phyloP scores from a whole-genome alignment of 2,329 filamentous ascomycete genomes.

The Laburnicola sp. region DNA sequence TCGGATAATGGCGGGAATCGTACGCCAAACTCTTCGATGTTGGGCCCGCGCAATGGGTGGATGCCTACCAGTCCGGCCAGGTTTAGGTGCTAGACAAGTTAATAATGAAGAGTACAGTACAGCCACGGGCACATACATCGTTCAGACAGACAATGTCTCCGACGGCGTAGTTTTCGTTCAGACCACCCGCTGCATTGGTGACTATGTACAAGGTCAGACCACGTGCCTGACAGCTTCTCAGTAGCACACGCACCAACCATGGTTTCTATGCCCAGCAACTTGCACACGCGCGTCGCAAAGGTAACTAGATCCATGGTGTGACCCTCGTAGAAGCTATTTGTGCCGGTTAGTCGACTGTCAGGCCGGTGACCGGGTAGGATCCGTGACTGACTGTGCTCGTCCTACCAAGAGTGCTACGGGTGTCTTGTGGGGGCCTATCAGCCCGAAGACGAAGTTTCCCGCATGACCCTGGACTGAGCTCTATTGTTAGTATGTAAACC shows the following conservation, averaged over 20 bases:
- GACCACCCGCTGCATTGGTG: conserved; percentile 68
- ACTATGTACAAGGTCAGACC: conserved; percentile 48
- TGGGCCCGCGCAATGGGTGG: conserved; percentile 65
- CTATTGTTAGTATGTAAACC: conserved; percentile 5
- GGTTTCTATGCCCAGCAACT: conserved; percentile 62
- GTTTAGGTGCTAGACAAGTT: conserved; percentile 61
- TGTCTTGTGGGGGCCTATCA: conserved; percentile 56
- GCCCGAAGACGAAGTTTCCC: conserved; percentile 66
- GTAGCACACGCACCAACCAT: conserved; percentile 54
- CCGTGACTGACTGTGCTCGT: conserved; percentile 61
- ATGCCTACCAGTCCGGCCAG: conserved; percentile 63
- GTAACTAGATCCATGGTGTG: conserved; percentile 65
- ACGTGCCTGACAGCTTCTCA: conserved; percentile 6
- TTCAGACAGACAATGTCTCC: conserved; percentile 68
- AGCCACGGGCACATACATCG: conserved; percentile 53
- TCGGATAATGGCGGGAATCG: conserved; percentile 67
- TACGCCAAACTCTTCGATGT: conserved; percentile 63
- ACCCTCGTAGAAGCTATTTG: conserved; percentile 67
- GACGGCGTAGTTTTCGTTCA: conserved; percentile 65
- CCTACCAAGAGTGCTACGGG: conserved; percentile 67
- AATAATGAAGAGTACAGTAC: conserved; percentile 13
- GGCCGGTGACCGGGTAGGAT: not conserved
- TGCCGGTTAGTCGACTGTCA: conserved; percentile 18
- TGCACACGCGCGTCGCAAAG: conserved; percentile 67
- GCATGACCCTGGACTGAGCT: conserved; percentile 60